phyloP scores from a whole-genome alignment of 306 rosid species.

The Vicia sativa region DNA sequence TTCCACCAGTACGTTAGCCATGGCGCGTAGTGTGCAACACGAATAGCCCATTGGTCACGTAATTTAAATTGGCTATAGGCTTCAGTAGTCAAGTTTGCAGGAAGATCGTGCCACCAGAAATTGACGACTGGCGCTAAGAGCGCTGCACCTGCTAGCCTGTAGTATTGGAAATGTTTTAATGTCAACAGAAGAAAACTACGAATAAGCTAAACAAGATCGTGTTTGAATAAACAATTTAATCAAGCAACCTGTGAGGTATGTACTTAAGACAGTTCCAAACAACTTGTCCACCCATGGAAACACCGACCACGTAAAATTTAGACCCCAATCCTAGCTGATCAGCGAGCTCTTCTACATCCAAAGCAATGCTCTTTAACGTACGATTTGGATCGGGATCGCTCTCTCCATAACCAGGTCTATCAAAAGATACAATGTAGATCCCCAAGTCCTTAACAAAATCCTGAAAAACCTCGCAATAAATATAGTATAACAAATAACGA shows the following conservation, averaged over 20 bases:
- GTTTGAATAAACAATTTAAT: background rate
- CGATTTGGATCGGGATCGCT: slow-evolving; percentile 90
- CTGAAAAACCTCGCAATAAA: slow-evolving; percentile 45
- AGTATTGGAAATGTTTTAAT: slow-evolving; percentile 3
- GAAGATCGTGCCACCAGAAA: slow-evolving; percentile 87
- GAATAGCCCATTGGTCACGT: slow-evolving; percentile 74
- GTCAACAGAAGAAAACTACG: background rate
- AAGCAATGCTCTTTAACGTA: slow-evolving; percentile 67
- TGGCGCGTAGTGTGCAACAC: slow-evolving; percentile 74
- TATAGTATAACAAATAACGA: slow-evolving; percentile 22
- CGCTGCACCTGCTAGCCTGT: slow-evolving; percentile 83
- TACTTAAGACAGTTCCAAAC: slow-evolving; percentile 81
- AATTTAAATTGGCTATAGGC: slow-evolving; percentile 43
- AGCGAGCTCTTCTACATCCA: slow-evolving; percentile 88
- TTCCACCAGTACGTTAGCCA: slow-evolving; percentile 97
- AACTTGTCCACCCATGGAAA: slow-evolving; percentile 84
- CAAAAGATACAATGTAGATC: slow-evolving; percentile 68
- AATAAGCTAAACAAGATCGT: background rate
- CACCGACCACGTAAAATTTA: slow-evolving; percentile 72
- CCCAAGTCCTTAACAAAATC: slow-evolving; percentile 62
- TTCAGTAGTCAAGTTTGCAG: slow-evolving; percentile 61
- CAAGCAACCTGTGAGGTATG: slow-evolving; percentile 71
- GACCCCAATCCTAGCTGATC: slow-evolving; percentile 75
- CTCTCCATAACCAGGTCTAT: slow-evolving; percentile 95
- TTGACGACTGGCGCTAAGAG: slow-evolving; percentile 72